Evolutionary conservation across 1,284 basidiomycete genomes (phyloP), one percentile per base, ranked within the genome.

Genomic region (Tilletiopsis washingtonensis): DNA sequence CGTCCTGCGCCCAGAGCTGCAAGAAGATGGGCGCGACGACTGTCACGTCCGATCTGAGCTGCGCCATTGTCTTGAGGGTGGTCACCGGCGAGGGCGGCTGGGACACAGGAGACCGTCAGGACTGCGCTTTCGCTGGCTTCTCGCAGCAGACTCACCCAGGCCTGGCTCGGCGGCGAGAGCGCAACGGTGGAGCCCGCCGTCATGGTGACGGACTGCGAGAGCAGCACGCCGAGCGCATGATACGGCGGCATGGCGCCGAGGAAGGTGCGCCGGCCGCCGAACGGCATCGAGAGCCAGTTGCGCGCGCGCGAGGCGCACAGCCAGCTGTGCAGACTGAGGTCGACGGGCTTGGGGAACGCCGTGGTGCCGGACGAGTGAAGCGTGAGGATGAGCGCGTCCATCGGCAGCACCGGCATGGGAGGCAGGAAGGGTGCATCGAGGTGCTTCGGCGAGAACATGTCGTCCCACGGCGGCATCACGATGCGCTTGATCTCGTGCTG

Each of bases 281-380:
- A 12, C 15, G 24, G 17, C 27, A n/a, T 20, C 5, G n/a, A 14
- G 24, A 14, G 14, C 5, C 17, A 19, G 4, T 25, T n/a, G 7
- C 15, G 5, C 7, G 3, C 9, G 24, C 40, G 7, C 15, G 27
- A 19, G 19, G 27, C 40, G 6, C 32, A 27, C 21, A 29, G 39
- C 20, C 20, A 27, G 17, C 5, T 36, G n/a, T 29, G 42, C 9
- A 36, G 36, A 4, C 21, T 27, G 26, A 42, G 42, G 40, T 21
- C 23, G 15, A 48, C 24, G 17, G 39, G 37, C 26, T 48, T 48
- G 6, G 47, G 47, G 1, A 42, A 24, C 12, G 23, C 32, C 14
- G 47, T 48, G 1, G 39, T 27, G 3, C 47, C 47, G 14, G 39
- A 42, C 23, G 40, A 42, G 25, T 48, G 47, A 4, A 19, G 38